These are phyloP conservation scores for Irpex rosettiformis DNA, from an alignment of 1,284 basidiomycete species.

Conservation along the genomic window DNA sequence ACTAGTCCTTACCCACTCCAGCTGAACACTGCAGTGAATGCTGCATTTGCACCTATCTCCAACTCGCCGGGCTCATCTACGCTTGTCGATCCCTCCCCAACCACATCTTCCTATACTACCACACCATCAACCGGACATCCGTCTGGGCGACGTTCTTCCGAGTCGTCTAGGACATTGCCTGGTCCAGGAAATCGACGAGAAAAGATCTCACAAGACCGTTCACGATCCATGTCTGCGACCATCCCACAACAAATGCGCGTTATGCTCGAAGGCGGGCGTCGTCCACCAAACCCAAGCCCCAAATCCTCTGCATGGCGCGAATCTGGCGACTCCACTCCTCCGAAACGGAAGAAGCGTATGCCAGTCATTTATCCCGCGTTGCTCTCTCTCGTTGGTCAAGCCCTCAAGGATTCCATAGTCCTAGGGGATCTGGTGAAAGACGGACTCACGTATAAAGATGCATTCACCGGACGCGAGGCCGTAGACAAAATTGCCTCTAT, in stretches of 20 bases:
- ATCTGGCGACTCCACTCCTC: conserved; percentile 39
- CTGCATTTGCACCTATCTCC: conserved; percentile 35
- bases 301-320: conserved; percentile 41
- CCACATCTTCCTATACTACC: conserved; percentile 20
- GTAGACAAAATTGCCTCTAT: conserved; percentile 97
- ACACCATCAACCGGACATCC: conserved; percentile 14
- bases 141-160: conserved; percentile 47
- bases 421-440: conserved; percentile 87
- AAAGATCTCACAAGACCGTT: conserved; percentile 58
- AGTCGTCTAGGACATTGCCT: conserved; percentile 49
- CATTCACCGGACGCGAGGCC: conserved; percentile 95
- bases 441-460: conserved; percentile 92
- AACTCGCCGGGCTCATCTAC: conserved; percentile 55
- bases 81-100: conserved; percentile 39
- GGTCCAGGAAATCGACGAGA: conserved; percentile 48
- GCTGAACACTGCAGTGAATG: conserved; percentile 41
- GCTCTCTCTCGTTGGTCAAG: conserved; percentile 90
- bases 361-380: conserved; percentile 92
- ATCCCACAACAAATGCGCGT: conserved; percentile 35
- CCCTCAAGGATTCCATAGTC: conserved; percentile 82
- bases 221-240: conserved; percentile 73
- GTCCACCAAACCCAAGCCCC: conserved; percentile 27
- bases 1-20: conserved; percentile 43
- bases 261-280: conserved; percentile 28
- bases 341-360: conserved; percentile 42